Evolutionary conservation across 352 stramenopile species (phyloP).

Genomic region (Pythium guiyangense): DNA sequence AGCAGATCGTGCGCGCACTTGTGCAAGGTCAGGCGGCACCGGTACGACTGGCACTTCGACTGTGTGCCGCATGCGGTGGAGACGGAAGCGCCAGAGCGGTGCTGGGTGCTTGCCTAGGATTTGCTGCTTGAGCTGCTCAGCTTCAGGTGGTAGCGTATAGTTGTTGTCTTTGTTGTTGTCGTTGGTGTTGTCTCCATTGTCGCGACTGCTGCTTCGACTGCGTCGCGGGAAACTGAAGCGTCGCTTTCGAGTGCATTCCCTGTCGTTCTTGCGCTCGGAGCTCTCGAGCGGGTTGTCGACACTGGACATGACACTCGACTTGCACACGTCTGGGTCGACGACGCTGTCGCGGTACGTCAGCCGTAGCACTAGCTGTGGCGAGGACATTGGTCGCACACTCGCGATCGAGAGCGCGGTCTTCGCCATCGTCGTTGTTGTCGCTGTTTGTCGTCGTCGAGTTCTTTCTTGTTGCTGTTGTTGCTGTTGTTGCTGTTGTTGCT

Average conservation of each 20-base stretch:
- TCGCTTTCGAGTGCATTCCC: neutral
- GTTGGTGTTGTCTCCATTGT: neutral
- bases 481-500: too few relatives aligned
- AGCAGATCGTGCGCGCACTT: slow-evolving; percentile 24
- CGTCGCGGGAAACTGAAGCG: neutral
- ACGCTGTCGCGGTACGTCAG: too few relatives aligned
- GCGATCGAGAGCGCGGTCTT: too few relatives aligned
- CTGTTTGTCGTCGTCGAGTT: too few relatives aligned
- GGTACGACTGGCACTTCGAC: slow-evolving; percentile 38
- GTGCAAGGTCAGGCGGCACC: slow-evolving; percentile 25
- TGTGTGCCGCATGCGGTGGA: slow-evolving; percentile 27
- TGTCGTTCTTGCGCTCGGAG: neutral
- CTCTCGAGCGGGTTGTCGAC: too few relatives aligned
- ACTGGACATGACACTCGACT: too few relatives aligned
- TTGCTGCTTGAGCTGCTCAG: slow-evolving; percentile 12
- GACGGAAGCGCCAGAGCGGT: slow-evolving; percentile 33
- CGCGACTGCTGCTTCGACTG: neutral
- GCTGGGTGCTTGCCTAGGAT: slow-evolving; percentile 10
- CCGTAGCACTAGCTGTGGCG: too few relatives aligned
- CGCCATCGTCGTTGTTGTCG: too few relatives aligned
- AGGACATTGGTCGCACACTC: too few relatives aligned
- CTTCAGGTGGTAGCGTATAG: slow-evolving; percentile 1
- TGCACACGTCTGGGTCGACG: too few relatives aligned
- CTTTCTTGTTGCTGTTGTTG: too few relatives aligned
- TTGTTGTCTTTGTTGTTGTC: too few relatives aligned